phyloP scores from a whole-genome alignment of 257 asterid species.

The Solanum gandarillasii region DNA sequence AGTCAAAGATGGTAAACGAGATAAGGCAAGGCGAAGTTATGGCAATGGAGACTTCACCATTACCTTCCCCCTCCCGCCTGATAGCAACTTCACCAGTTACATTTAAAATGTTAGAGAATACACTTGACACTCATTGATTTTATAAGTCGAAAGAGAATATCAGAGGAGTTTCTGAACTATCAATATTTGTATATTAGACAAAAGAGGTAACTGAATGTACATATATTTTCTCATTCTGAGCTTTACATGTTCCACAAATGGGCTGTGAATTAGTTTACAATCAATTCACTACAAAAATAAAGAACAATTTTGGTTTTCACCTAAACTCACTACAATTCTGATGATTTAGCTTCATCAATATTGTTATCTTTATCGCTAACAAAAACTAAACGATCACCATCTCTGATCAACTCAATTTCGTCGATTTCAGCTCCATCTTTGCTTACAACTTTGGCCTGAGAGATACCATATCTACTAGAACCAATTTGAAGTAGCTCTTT shows the following conservation, averaged over 20 bases:
- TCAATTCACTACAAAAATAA: background rate
- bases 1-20: too few species aligned
- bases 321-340: background rate
- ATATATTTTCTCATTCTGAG: background rate
- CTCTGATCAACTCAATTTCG: slow-evolving; percentile 57
- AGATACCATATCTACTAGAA: slow-evolving; percentile 34
- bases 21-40: background rate
- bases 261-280: background rate
- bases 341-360: background rate
- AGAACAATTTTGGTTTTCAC: background rate
- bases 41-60: background rate
- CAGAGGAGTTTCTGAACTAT: background rate
- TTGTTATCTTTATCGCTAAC: slow-evolving; percentile 11
- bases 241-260: background rate
- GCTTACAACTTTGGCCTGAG: slow-evolving; percentile 27
- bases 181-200: background rate
- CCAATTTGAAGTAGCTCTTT: slow-evolving; percentile 41
- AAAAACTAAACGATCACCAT: slow-evolving; percentile 60
- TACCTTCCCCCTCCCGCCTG: background rate
- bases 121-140: background rate
- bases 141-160: background rate
- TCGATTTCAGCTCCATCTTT: slow-evolving; percentile 61
- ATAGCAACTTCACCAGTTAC: background rate
- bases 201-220: background rate
- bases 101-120: background rate